A percentile compares a stretch with the other conserved stretches of the same genome.
These are phyloP conservation scores for Boletus rufocinnamomeus DNA, from an alignment of 768 basidiomycete genomes.

Conservation along the genomic window DNA sequence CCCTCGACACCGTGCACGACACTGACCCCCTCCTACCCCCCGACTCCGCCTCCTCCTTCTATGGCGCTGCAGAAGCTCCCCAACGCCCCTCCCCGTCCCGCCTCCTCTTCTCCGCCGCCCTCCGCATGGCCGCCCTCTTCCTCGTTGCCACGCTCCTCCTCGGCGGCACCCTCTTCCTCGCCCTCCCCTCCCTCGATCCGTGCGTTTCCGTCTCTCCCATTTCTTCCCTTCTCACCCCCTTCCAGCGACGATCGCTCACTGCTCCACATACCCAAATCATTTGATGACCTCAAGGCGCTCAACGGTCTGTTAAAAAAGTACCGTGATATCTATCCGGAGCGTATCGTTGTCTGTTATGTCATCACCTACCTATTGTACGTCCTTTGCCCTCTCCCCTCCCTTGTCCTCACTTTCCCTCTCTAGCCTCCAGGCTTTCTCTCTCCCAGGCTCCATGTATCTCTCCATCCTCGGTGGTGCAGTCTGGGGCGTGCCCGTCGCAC, in stretches of 20 bases:
- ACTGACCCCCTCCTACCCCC: slow-evolving; percentile 36
- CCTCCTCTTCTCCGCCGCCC: slow-evolving; percentile 74
- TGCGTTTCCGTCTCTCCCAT: slow-evolving; percentile 40
- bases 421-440: slow-evolving; percentile 94
- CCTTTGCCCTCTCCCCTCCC: slow-evolving; percentile 4
- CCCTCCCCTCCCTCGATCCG: slow-evolving; percentile 79
- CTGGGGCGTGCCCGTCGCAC: slow-evolving; percentile 85
- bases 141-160: slow-evolving; percentile 66
- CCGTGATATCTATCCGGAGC: slow-evolving; percentile 80
- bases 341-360: slow-evolving; percentile 86
- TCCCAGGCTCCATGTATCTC: slow-evolving; percentile 97
- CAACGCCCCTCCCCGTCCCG: slow-evolving; percentile 45
- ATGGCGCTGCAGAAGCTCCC: slow-evolving; percentile 52
- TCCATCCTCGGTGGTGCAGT: slow-evolving; percentile 96
- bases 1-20: slow-evolving; percentile 58
- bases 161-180: slow-evolving; percentile 76
- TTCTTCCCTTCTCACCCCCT: slow-evolving; percentile 10
- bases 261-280: slow-evolving; percentile 85
- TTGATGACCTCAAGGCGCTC: slow-evolving; percentile 81
- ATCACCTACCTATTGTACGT: slow-evolving; percentile 91
- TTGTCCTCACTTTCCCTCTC: slow-evolving; percentile 11
- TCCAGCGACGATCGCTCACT: slow-evolving; percentile 70
- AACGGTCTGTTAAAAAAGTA: slow-evolving; percentile 91
- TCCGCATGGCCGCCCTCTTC: slow-evolving; percentile 85
- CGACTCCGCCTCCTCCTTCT: slow-evolving; percentile 36